phyloP scores from a whole-genome alignment of 1,284 basidiomycete species.

The Ceratobasidium sp. region DNA sequence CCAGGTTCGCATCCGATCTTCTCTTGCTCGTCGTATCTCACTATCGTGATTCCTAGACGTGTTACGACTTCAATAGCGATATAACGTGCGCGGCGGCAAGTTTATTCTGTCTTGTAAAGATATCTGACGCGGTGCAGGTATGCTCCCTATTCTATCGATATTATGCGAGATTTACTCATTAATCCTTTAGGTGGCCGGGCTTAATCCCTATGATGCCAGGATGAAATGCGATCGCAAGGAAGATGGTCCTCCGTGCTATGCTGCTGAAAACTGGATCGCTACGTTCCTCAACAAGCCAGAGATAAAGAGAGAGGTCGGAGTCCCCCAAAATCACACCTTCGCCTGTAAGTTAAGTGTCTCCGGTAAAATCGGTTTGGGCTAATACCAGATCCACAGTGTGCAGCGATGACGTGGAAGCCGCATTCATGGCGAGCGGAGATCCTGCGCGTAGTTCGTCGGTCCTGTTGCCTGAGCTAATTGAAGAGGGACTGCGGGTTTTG shows the following conservation, averaged over 20 bases:
- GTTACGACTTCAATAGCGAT: slow-evolving; percentile 57
- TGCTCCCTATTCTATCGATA: slow-evolving; percentile 50
- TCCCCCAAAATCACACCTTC: slow-evolving; percentile 48
- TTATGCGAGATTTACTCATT: slow-evolving; percentile 58
- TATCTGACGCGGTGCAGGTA: neutral
- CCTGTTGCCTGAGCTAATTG: slow-evolving; percentile 64
- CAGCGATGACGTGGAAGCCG: slow-evolving; percentile 61
- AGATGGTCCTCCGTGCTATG: slow-evolving; percentile 56
- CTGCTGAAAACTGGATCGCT: slow-evolving; percentile 66
- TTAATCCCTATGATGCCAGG: slow-evolving; percentile 64
- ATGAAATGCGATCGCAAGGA: slow-evolving; percentile 64
- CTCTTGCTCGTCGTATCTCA: too few relatives aligned
- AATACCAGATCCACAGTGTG: slow-evolving; percentile 54
- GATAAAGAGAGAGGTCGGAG: slow-evolving; percentile 65
- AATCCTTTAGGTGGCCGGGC: slow-evolving; percentile 60
- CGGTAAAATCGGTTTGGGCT: neutral
- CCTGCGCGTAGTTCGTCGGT: slow-evolving; percentile 64
- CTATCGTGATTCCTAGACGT: slow-evolving; percentile 21
- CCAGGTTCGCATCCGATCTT: slow-evolving; percentile 8
- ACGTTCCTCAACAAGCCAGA: slow-evolving; percentile 62
- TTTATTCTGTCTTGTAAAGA: slow-evolving; percentile 48
- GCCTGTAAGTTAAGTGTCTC: neutral
- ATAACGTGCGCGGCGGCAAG: slow-evolving; percentile 65
- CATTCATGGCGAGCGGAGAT: slow-evolving; percentile 62
- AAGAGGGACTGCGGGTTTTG: slow-evolving; percentile 64